Conservation (phyloP, 139 green algal species). For the Auxenochlorella protothecoides region DNA sequence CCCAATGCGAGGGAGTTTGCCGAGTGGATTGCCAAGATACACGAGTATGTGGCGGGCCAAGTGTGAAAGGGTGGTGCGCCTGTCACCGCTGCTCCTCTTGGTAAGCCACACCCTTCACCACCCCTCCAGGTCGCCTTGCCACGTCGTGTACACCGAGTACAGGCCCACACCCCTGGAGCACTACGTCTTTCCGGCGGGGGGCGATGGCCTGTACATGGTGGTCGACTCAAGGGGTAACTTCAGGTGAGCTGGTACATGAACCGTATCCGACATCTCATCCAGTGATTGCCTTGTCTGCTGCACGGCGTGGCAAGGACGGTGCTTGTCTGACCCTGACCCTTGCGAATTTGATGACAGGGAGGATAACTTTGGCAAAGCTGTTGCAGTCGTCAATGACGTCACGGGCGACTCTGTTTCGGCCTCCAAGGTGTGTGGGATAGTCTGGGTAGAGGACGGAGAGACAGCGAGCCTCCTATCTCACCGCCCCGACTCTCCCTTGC, state of each 20-base stretch:
- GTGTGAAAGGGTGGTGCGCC: neutral
- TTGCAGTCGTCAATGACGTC: constrained; percentile 34
- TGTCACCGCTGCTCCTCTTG: neutral
- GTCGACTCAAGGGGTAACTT: constrained; percentile 51
- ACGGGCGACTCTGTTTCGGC: neutral
- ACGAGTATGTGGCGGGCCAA: constrained; percentile 18
- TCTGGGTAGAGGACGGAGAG: too few species aligned
- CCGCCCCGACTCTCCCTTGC: too few species aligned
- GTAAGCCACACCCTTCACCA: too few species aligned
- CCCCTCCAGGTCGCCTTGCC: constrained; percentile 36
- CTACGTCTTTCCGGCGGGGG: constrained; percentile 60
- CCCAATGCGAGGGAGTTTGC: constrained; percentile 75
- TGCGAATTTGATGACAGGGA: constrained; percentile 17
- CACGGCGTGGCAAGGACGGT: too few species aligned
- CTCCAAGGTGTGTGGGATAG: too few species aligned
- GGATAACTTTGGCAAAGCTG: constrained; percentile 57
- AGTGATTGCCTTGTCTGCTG: too few species aligned
- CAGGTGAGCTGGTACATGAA: constrained; percentile 3
- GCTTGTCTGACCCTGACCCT: too few species aligned
- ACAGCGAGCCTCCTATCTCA: too few species aligned
- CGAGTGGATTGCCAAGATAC: constrained; percentile 58
- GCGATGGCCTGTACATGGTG: constrained; percentile 55
- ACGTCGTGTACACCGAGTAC: constrained; percentile 78
- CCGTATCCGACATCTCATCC: too few species aligned
- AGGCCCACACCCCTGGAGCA: constrained; percentile 70